Conservation (phyloP, 306 rosid genomes). For the Boehmeria nivea region DNA sequence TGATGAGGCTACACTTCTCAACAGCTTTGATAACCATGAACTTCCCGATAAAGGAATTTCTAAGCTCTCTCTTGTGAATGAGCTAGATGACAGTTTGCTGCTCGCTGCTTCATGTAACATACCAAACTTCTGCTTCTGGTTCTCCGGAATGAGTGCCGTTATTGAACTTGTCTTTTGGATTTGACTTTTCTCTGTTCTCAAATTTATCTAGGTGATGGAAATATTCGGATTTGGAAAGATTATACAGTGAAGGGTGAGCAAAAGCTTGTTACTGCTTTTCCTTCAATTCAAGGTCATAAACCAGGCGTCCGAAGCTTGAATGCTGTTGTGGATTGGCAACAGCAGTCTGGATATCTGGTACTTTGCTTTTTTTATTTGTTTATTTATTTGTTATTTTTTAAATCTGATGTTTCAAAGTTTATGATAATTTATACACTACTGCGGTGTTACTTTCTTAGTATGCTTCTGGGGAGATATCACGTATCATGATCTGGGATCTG, state of each 20-base stretch:
- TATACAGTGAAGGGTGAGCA: constrained; percentile 66
- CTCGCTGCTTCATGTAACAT: constrained; percentile 91
- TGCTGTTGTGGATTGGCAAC: constrained; percentile 99
- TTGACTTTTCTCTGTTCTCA: constrained; percentile 7
- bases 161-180: constrained; percentile 14
- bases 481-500: constrained; percentile 85
- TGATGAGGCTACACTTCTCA: constrained; percentile 70
- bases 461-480: constrained; percentile 79
- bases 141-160: constrained; percentile 2
- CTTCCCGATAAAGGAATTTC: constrained; percentile 90
- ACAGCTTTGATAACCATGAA: constrained; percentile 87
- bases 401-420: constrained; percentile 1
- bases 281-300: constrained; percentile 85
- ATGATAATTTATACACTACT: no score
- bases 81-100: constrained; percentile 94
- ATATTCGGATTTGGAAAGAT: constrained; percentile 89
- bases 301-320: constrained; percentile 79
- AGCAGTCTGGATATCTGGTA: constrained; percentile 95
- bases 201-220: constrained; percentile 69
- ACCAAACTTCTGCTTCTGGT: constrained; percentile 18
- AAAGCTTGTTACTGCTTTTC: constrained; percentile 94
- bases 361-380: neutral
- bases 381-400: neutral
- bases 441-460: constrained; percentile 51
- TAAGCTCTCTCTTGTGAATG: constrained; percentile 89